Evolutionary conservation across 495 filamentous ascomycete species (phyloP), one percentile per base, ranked within the genome.

Genomic region (Aspergillus bertholletiae): DNA sequence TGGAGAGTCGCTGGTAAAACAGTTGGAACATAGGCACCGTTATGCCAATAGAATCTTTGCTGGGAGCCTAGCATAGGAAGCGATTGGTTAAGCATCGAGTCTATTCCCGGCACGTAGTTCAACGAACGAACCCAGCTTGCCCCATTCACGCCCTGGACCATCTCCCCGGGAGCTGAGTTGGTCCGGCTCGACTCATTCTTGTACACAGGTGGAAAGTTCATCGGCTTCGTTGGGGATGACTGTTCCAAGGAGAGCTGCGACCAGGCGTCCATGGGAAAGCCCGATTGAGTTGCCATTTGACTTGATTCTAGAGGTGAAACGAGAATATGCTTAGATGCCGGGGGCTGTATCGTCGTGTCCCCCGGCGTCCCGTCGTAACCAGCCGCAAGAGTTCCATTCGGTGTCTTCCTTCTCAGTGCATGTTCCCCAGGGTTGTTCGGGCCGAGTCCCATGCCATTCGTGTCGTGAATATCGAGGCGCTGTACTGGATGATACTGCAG

Each of bases 331-430:
- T 97, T 98, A 26, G 82, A 73, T 2, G 88, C 84, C 46, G 88
- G 90, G 32, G 90, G 89, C 43, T 89, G 88, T 18, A 84, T 82
- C 4, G 80, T 82, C 64, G 86, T 84, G 66, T 94, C 89, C 24
- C 84, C 77, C 2, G 86, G 82, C 7, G 88, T 90, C 11, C 90
- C 93, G 80, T 97, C 93, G 64, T 98, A 98, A 13, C 91, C 93
- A 52, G 89, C 92, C 49, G 91, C 88, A 51, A 98, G 80, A 18
- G 92, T 96, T 21, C 94, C 94, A 60, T 87, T 95, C 9, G 94
- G 94, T 8, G 94, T 97, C 66, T 98, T 98, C 45, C 94, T 84
- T 56, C 94, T 81, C 37, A 98, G 77, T 50, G 90, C 87, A 70
- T 97, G 85, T 70, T 97, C 92, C 5, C 64, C 69, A 12, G 65